A percentile compares a stretch with the other conserved stretches of the same genome.
Conservation (phyloP, 2,329 filamentous ascomycete genomes). For the Aulographum hederae region DNA sequence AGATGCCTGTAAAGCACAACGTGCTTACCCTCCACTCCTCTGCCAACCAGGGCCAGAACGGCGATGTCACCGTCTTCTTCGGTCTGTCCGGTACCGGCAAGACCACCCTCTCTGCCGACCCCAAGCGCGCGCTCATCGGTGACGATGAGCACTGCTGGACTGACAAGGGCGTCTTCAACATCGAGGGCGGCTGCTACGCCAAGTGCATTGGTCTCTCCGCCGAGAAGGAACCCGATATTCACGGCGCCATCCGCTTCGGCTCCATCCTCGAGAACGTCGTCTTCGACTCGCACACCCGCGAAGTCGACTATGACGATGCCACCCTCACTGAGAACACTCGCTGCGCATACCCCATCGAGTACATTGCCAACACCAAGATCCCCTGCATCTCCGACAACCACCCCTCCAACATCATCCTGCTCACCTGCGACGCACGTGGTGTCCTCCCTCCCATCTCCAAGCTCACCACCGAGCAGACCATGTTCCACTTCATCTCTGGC, state of each 20-base stretch:
- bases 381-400: slow-evolving; percentile 76
- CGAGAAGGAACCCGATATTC: slow-evolving; percentile 99
- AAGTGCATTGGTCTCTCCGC: slow-evolving; percentile 95
- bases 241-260: slow-evolving; percentile 85
- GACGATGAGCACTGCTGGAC: slow-evolving; percentile 99
- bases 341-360: slow-evolving; percentile 95
- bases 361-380: slow-evolving; percentile 97
- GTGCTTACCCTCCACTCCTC: slow-evolving; percentile 96
- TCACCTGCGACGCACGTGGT: slow-evolving; percentile 94
- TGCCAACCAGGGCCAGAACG: slow-evolving; percentile 85
- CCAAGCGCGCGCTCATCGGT: slow-evolving; percentile 88
- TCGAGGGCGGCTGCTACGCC: slow-evolving; percentile 97
- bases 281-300: slow-evolving; percentile 75
- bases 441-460: slow-evolving; percentile 97
- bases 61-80: slow-evolving; percentile 98
- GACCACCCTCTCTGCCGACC: slow-evolving; percentile 93
- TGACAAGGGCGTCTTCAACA: slow-evolving; percentile 95
- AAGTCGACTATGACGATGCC: slow-evolving; percentile 87
- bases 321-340: slow-evolving; percentile 97
- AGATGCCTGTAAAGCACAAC: slow-evolving; percentile 99
- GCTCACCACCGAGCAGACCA: slow-evolving; percentile 83
- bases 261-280: slow-evolving; percentile 98
- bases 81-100: slow-evolving; percentile 96
- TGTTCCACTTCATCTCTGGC: slow-evolving; percentile 99
- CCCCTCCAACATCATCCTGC: slow-evolving; percentile 92